A percentile compares a stretch with the other conserved stretches of the same genome.
Conservation (phyloP, 108 stramenopile species). For the Pinguiococcus pyrenoidosus region DNA sequence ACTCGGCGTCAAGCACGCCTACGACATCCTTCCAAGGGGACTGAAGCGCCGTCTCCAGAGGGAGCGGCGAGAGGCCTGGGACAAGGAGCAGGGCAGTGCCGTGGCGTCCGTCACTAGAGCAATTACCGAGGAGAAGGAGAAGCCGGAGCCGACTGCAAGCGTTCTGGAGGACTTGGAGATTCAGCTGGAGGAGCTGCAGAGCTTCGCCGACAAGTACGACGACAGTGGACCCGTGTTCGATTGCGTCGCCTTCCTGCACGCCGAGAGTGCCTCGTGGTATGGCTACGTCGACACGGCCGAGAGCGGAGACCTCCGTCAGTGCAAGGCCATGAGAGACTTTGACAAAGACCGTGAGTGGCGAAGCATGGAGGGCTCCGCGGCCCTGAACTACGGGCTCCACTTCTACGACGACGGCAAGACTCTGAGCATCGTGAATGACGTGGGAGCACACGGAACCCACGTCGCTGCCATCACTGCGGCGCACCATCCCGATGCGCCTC, state of each 20-base stretch:
- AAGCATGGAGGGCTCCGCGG: no score
- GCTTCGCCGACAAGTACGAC: slow-evolving; percentile 17
- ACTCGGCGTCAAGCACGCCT: slow-evolving; percentile 46
- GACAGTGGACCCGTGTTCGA: slow-evolving; percentile 66
- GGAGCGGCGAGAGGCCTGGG: slow-evolving; percentile 29
- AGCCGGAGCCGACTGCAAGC: not conserved
- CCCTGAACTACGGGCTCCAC: slow-evolving; percentile 46
- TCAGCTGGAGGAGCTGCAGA: not conserved
- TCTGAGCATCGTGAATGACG: slow-evolving; percentile 59
- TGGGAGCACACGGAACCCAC: slow-evolving; percentile 77
- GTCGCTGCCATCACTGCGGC: slow-evolving; percentile 70
- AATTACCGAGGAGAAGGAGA: no score
- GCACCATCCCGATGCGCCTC: slow-evolving; percentile 19
- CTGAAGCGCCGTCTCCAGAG: slow-evolving; percentile 37
- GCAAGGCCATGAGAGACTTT: slow-evolving; percentile 38
- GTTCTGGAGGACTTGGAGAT: not conserved
- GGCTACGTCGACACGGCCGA: slow-evolving; percentile 48
- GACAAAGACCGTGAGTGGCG: no score
- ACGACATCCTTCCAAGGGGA: slow-evolving; percentile 42
- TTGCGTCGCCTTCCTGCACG: slow-evolving; percentile 44
- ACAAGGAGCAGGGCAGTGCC: not conserved
- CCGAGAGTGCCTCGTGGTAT: slow-evolving; percentile 40
- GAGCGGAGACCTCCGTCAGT: slow-evolving; percentile 44
- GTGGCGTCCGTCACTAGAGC: no score
- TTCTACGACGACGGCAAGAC: slow-evolving; percentile 57